Base-by-base conservation (phyloP, 1,284 basidiomycete genomes). In the Trichosporon ovoides region DNA sequence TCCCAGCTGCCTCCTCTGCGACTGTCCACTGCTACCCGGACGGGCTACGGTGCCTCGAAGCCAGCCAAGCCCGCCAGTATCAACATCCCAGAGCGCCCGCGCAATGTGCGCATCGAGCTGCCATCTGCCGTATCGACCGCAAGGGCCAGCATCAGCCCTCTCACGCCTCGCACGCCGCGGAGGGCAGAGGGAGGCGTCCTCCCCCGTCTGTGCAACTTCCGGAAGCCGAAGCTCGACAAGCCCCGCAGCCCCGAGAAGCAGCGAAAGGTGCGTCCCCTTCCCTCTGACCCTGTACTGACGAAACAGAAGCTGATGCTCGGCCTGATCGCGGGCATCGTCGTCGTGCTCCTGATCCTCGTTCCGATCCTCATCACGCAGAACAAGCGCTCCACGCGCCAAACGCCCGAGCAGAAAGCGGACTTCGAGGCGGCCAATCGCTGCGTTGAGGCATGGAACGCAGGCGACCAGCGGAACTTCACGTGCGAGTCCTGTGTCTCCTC, bases 401-500 rank as follows among this genome's bases (percentile, higher is more conserved):
- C 4, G 43, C 16, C n/a, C n/a, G n/a, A n/a, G n/a, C n/a, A n/a
- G 28, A 16, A 22, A 48, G 43, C 6, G 12, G 43, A 48, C 1
- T 10, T n/a, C 14, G 10, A 48, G 43, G 43, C 28, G 16, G 24
- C 14, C 3, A 3, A 43, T 19, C 24, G 22, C 6, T 18, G 16
- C 28, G 43, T 12, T 22, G 22, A 2, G 14, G 16, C 7, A 2
- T 48, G 43, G 43, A 16, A 28, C 14, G 14, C 14, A 6, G 24
- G 24, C 7, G 14, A 48, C 24, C 7, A 31, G 13, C 28, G 55
- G 0, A 55, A 66, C 2, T 73, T 69, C 57, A 68, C 72, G 2
- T 78, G 77, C 59, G 58, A 61, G 16, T 62, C 68, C 20, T 78
- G 77, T 53, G 63, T 69, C 7, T 59, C 67, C 7, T 52, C 71